These are phyloP conservation scores for Paraphoma chrysanthemicola DNA, from an alignment of 2,329 filamentous ascomycete genomes.

Conservation along the genomic window DNA sequence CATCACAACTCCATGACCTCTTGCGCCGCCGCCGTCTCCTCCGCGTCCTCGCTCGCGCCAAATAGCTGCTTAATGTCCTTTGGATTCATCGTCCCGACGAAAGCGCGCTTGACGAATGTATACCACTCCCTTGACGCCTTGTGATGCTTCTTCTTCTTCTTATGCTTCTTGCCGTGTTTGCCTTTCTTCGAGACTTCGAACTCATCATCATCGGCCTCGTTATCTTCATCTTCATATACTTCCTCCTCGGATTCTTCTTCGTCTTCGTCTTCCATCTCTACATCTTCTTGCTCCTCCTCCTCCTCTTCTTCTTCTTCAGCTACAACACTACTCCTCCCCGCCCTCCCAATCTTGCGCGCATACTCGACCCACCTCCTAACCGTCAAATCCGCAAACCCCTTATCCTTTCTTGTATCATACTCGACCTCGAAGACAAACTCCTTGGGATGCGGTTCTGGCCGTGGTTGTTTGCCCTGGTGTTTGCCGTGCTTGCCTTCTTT, in stretches of 20 bases:
- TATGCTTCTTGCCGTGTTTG: conserved; percentile 56
- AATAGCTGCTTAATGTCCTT: conserved; percentile 65
- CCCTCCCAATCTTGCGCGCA: conserved; percentile 76
- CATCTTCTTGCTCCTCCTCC: conserved; percentile 23
- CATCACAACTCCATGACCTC: conserved; percentile 28
- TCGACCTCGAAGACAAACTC: conserved; percentile 80
- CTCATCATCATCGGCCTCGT: conserved; percentile 14
- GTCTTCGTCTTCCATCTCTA: conserved; percentile 18
- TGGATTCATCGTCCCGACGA: conserved; percentile 74
- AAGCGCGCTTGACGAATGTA: conserved; percentile 78
- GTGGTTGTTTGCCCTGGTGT: conserved; percentile 56
- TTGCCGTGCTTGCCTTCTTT: conserved; percentile 70
- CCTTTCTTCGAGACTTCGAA: conserved; percentile 39
- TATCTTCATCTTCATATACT: conserved; percentile 11
- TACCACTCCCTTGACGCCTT: conserved; percentile 73
- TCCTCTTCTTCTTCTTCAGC: conserved; percentile 21
- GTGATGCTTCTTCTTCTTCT: conserved; percentile 60
- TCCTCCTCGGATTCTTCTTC: conserved; percentile 25
- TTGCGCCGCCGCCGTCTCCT: conserved; percentile 10
- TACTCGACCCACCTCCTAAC: conserved; percentile 81
- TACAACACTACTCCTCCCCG: conserved; percentile 25
- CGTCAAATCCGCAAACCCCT: conserved; percentile 82
- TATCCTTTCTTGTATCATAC: conserved; percentile 83
- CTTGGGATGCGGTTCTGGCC: conserved; percentile 63
- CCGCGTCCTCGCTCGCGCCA: background rate